Evolutionary conservation across 805 yeast genomes (phyloP).

Genomic region (Saccharomycopsis fibuligera): DNA sequence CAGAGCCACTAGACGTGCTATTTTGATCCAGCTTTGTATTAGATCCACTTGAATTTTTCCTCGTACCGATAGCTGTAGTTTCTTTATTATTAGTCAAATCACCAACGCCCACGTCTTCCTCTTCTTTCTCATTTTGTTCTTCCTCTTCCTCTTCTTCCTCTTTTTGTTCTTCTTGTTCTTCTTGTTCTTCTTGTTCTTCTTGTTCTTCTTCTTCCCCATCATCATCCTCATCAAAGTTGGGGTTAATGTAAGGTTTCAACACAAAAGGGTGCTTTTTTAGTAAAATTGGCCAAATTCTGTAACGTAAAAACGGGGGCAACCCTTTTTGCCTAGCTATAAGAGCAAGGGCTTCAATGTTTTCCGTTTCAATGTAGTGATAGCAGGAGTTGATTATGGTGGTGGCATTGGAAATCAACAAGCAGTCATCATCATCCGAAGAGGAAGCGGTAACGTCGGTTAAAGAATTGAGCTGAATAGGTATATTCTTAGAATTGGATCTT

Average conservation of each 20-base stretch:
- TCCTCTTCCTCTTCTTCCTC: constrained; percentile 17
- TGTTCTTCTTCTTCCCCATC: constrained; percentile 16
- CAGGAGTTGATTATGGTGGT: constrained; percentile 33
- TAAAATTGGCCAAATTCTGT: constrained; percentile 77
- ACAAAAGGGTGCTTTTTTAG: constrained; percentile 83
- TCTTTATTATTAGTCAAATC: no score
- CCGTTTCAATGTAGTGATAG: constrained; percentile 45
- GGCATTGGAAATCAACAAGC: background rate
- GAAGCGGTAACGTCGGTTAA: no score
- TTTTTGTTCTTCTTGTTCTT: constrained; percentile 29
- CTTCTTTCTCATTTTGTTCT: background rate
- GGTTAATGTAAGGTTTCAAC: constrained; percentile 61
- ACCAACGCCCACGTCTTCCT: constrained; percentile 35
- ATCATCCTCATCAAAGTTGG: constrained; percentile 33
- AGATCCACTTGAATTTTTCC: no score
- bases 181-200: constrained; percentile 24
- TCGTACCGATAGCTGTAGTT: no score
- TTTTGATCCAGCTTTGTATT: no score
- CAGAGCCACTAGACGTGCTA: constrained; percentile 22
- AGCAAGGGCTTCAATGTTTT: constrained; percentile 72
- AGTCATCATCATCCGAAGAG: no score
- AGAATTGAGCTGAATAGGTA: no score
- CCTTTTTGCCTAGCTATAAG: constrained; percentile 77
- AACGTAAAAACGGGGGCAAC: constrained; percentile 74
- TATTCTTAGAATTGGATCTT: no score